phyloP scores from a whole-genome alignment of 2,329 filamentous ascomycete species.

The Metarhizium humberi region DNA sequence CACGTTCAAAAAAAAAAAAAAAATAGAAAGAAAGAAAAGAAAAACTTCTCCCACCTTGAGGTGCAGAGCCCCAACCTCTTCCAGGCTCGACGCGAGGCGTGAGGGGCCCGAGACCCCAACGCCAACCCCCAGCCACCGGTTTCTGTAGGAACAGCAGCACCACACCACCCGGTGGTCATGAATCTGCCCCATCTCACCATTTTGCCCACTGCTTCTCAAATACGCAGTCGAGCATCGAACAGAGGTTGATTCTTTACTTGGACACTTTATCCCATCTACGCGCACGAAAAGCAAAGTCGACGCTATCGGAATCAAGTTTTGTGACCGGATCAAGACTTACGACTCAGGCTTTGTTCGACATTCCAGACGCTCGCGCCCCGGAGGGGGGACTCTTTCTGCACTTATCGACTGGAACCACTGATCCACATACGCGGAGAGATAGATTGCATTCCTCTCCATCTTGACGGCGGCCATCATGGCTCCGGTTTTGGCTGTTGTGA shows the following conservation, averaged over 20 bases:
- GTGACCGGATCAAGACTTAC: not conserved
- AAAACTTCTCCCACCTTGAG: no score
- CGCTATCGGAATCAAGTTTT: not conserved
- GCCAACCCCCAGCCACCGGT: conserved; percentile 17
- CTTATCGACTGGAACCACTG: not conserved
- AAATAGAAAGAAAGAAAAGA: no score
- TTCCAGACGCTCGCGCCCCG: not conserved
- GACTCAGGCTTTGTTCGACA: not conserved
- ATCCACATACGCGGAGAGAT: not conserved
- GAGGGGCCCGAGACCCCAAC: not conserved
- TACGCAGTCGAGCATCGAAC: not conserved
- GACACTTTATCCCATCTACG: not conserved
- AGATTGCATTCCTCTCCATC: not conserved
- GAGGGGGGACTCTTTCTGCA: not conserved
- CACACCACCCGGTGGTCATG: not conserved
- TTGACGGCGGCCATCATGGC: conserved; percentile 25
- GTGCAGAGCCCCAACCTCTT: not conserved
- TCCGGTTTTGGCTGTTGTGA: conserved; percentile 24
- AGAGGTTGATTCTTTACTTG: not conserved
- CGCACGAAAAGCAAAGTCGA: not conserved
- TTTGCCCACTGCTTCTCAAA: not conserved
- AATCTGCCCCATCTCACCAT: not conserved
- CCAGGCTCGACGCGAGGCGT: no score
- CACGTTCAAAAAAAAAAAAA: no score
- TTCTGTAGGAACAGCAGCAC: conserved; percentile 18